Evolutionary conservation across 768 basidiomycete species (phyloP).

Genomic region (Podaxis mareebaensis): DNA sequence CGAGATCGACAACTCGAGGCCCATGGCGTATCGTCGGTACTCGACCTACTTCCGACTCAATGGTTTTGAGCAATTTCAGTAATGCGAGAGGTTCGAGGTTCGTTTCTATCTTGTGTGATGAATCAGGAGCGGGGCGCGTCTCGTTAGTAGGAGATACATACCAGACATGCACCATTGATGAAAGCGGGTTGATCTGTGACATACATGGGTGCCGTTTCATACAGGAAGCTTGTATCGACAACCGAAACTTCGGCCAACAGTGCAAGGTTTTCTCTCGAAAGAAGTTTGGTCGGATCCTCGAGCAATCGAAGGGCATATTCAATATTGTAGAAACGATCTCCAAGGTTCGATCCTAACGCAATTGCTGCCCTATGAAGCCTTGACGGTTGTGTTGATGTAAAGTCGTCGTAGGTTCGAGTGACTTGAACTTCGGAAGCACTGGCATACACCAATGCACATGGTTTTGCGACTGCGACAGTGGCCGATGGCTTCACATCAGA

Average conservation of each 20-base stretch:
- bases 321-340: slow-evolving; percentile 83
- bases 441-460: slow-evolving; percentile 68
- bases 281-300: slow-evolving; percentile 44
- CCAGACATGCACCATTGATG: slow-evolving; percentile 89
- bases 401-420: slow-evolving; percentile 43
- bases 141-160: slow-evolving; percentile 29
- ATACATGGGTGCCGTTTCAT: slow-evolving; percentile 96
- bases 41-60: slow-evolving; percentile 78
- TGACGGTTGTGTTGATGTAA: slow-evolving; percentile 20
- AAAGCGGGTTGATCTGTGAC: slow-evolving; percentile 87
- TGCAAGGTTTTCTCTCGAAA: slow-evolving; percentile 20
- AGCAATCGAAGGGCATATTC: slow-evolving; percentile 73
- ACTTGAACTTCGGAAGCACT: slow-evolving; percentile 65
- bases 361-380: slow-evolving; percentile 49
- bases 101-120: slow-evolving; percentile 69
- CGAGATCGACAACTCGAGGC: slow-evolving; percentile 88
- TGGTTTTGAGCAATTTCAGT: slow-evolving; percentile 63
- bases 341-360: slow-evolving; percentile 89
- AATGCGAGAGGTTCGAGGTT: slow-evolving; percentile 59
- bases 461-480: slow-evolving; percentile 67
- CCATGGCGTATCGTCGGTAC: slow-evolving; percentile 80
- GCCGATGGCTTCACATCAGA: slow-evolving; percentile 31
- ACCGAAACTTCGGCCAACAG: slow-evolving; percentile 36
- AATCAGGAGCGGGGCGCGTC: not conserved
- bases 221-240: slow-evolving; percentile 84